Base-by-base conservation (phyloP, 2,329 filamentous ascomycete genomes). In the Aspergillus puulaauensis region DNA sequence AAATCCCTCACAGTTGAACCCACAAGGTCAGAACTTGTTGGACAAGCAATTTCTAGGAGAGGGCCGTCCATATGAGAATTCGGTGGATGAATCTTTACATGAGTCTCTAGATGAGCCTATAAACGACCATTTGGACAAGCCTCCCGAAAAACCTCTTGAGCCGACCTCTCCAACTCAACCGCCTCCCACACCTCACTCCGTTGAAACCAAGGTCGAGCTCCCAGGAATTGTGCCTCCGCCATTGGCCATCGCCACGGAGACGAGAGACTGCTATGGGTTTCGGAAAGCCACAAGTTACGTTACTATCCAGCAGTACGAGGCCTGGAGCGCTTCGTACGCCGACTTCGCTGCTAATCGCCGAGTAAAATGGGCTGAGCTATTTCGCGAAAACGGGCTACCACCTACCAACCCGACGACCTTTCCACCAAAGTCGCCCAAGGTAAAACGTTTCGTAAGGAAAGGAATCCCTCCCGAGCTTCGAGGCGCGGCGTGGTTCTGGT, bases 401-500 rank as follows among this genome's bases (percentile, higher is more conserved):
- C 91, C 86, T 4, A 84, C 87, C 45, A 79, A 85, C 4, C 93
- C 91, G 1, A 86, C 84, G 39, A 83, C 86, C 2, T 98, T 98
- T 65, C 93, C 93, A 1, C 83, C 88, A 1, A 89, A 87, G 53
- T 90, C 87, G 50, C 85, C 87, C 46, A 96, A 96, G 75, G 86
- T 95, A 44, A 96, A 96, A 76, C 85, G 92, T 17, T 97, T 95
- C 70, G 85, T 96, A 49, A 87, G 93, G 52, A 98, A 97, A 74
- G 93, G 93, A 15, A 93, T 97, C 50, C 93, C 93, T 3, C 91
- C 93, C 0, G 91, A 96, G 64, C 96, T 92, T 86, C 86, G 93
- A 68, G 93, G 93, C n/a, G 89, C 90, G 6, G 93, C 93, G 46
- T 98, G 93, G 93, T 98, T 96, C 74, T 97, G 90, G 77, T 98